Percentiles rank a stretch among this genome's conserved stretches.
phyloP scores from a whole-genome alignment of 345 rosid species.

The Isatis tinctoria region DNA sequence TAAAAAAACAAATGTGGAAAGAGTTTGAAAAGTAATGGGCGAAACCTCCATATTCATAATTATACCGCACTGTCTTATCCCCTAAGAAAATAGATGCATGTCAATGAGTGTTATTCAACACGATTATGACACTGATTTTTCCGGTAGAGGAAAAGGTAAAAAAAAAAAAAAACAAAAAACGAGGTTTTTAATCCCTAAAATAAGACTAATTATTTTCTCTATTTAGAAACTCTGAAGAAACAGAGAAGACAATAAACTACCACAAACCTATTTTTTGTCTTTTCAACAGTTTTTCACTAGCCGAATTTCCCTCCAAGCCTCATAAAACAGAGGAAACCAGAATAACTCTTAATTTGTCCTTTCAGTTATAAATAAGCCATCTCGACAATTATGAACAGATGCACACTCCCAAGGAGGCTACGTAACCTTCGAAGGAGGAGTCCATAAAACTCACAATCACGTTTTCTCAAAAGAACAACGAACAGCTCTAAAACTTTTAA shows the following conservation, averaged over 20 bases:
- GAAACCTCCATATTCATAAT: not conserved
- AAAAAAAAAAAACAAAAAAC: constrained; percentile 10
- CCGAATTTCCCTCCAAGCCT: constrained; percentile 29
- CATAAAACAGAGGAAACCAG: constrained; percentile 21
- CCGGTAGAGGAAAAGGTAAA: not conserved
- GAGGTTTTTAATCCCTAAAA: constrained; percentile 15
- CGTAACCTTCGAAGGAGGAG: constrained; percentile 30
- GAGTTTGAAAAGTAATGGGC: not conserved
- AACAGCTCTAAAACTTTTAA: constrained; percentile 4
- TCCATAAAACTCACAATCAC: constrained; percentile 21
- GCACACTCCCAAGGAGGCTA: constrained; percentile 21
- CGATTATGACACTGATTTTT: constrained; percentile 20
- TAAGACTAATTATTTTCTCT: constrained; percentile 2
- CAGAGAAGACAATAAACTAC: constrained; percentile 19
- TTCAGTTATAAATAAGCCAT: constrained; percentile 24
- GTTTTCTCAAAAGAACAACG: constrained; percentile 8
- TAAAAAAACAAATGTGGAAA: not conserved
- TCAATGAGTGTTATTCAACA: not conserved
- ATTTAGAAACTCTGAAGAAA: constrained; percentile 24
- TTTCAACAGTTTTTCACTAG: constrained; percentile 3
- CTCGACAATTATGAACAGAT: not conserved
- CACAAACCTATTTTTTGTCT: constrained; percentile 31
- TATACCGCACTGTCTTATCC: not conserved
- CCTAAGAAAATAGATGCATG: not conserved
- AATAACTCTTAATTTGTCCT: constrained; percentile 23